Evolutionary conservation across 1,284 basidiomycete species (phyloP).

Genomic region (Mycena sp.): DNA sequence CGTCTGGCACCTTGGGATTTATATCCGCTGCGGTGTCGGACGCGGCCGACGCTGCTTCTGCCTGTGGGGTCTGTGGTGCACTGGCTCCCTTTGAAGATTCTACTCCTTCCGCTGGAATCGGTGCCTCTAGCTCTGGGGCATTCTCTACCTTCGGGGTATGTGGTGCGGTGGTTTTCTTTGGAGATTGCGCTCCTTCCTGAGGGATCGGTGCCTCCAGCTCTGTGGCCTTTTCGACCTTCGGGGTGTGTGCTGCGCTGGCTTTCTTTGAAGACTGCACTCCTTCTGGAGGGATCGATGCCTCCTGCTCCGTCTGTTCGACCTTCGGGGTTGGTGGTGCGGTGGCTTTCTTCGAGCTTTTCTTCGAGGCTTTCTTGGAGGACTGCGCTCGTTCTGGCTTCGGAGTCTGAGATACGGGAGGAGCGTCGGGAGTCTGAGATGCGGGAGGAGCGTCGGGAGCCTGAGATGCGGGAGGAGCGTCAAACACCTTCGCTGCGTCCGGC

Average conservation of each 20-base stretch:
- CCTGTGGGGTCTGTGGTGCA: not conserved
- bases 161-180: not conserved
- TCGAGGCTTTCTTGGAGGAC: not conserved
- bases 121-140: not conserved
- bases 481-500: not conserved
- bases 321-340: constrained; percentile 9
- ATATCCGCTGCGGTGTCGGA: too few species aligned
- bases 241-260: too few species aligned
- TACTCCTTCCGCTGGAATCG: not conserved
- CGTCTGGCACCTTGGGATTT: too few species aligned
- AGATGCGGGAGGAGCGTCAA: too few species aligned
- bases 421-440: too few species aligned
- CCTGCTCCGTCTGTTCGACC: not conserved
- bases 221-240: too few species aligned
- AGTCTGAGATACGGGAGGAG: not conserved
- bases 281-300: not conserved
- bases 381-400: not conserved
- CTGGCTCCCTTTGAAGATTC: not conserved
- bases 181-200: not conserved
- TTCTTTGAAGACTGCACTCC: too few species aligned
- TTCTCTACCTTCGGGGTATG: not conserved
- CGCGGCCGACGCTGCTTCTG: not conserved
- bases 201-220: too few species aligned
- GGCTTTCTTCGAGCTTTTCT: not conserved
- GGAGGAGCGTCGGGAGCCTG: too few species aligned